Evolutionary conservation across 352 stramenopile species (phyloP).

Genomic region (Phytophthora idaei): DNA sequence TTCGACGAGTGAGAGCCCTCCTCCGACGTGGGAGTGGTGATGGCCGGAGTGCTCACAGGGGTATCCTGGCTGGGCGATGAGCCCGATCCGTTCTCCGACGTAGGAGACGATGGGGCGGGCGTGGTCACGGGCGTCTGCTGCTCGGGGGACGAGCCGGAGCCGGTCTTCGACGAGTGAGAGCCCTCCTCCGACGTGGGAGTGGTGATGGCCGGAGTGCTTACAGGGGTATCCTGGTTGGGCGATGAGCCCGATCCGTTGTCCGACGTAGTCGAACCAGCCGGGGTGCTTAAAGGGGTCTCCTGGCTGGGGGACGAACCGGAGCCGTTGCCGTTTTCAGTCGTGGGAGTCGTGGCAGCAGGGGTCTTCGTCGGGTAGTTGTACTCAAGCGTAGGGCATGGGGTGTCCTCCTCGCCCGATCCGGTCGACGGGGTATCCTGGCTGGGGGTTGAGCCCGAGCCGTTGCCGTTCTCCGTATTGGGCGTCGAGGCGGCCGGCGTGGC

Average conservation of each 20-base stretch:
- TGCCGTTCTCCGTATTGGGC: neutral
- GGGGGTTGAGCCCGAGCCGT: constrained; percentile 4
- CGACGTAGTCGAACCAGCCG: constrained; percentile 4
- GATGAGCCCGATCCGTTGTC: constrained; percentile 3
- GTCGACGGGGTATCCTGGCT: constrained; percentile 8
- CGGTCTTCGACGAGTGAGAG: neutral
- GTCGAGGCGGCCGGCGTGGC: neutral
- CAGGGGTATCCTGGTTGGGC: constrained; percentile 1
- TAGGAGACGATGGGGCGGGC: constrained; percentile 14
- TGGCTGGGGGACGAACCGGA: constrained; percentile 2
- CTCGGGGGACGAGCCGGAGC: neutral
- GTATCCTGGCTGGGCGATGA: constrained; percentile 3
- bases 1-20: no score
- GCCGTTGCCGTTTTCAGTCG: constrained; percentile 1
- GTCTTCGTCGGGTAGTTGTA: constrained; percentile 26
- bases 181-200: constrained; percentile 1
- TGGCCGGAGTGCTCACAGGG: constrained; percentile 7
- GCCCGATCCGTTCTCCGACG: neutral
- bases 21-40: no score
- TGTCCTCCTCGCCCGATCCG: constrained; percentile 17
- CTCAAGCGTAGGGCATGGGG: constrained; percentile 27
- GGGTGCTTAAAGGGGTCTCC: constrained; percentile 13
- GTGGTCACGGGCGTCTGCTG: constrained; percentile 17
- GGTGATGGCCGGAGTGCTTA: constrained; percentile 3
- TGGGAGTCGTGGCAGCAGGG: constrained; percentile 1